These are phyloP conservation scores for Pulveroboletus sp. DNA, from an alignment of 768 basidiomycete species.

Conservation along the genomic window DNA sequence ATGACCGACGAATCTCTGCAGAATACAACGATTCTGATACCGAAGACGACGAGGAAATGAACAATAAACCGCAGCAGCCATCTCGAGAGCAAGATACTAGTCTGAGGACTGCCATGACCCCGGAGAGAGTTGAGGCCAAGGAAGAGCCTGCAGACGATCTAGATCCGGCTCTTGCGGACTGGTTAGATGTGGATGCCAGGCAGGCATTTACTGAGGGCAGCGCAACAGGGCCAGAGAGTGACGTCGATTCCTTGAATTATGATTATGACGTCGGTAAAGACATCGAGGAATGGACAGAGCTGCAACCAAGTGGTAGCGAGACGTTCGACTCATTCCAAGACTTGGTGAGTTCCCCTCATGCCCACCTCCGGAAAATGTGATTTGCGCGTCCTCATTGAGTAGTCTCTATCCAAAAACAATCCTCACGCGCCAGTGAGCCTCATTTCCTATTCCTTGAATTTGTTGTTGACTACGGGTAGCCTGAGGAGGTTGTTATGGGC, in stretches of 20 bases:
- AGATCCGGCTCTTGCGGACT: slow-evolving; percentile 52
- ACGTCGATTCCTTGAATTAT: slow-evolving; percentile 66
- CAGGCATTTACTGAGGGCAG: slow-evolving; percentile 24
- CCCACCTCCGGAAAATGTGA: not conserved
- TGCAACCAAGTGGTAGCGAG: slow-evolving; percentile 18
- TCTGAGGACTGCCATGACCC: not conserved
- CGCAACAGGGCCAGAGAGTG: slow-evolving; percentile 54
- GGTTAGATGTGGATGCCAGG: slow-evolving; percentile 52
- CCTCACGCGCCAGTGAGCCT: slow-evolving; percentile 5
- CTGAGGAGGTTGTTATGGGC: slow-evolving; percentile 58
- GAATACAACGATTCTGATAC: slow-evolving; percentile 48
- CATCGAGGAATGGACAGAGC: slow-evolving; percentile 39
- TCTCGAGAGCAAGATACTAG: slow-evolving; percentile 18
- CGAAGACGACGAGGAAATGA: slow-evolving; percentile 28
- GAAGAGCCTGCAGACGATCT: slow-evolving; percentile 31
- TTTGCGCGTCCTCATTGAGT: not conserved
- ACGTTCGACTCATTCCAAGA: slow-evolving; percentile 18
- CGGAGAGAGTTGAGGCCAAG: slow-evolving; percentile 15
- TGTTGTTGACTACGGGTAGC: slow-evolving; percentile 4
- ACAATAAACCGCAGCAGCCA: slow-evolving; percentile 3
- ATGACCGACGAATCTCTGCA: slow-evolving; percentile 40
- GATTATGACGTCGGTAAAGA: slow-evolving; percentile 49
- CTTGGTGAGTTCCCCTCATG: slow-evolving; percentile 1
- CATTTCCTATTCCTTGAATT: not conserved
- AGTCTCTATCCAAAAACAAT: slow-evolving; percentile 13